Base-by-base conservation (phyloP, 768 basidiomycete species). In the Chlorophyllum brunneum region DNA sequence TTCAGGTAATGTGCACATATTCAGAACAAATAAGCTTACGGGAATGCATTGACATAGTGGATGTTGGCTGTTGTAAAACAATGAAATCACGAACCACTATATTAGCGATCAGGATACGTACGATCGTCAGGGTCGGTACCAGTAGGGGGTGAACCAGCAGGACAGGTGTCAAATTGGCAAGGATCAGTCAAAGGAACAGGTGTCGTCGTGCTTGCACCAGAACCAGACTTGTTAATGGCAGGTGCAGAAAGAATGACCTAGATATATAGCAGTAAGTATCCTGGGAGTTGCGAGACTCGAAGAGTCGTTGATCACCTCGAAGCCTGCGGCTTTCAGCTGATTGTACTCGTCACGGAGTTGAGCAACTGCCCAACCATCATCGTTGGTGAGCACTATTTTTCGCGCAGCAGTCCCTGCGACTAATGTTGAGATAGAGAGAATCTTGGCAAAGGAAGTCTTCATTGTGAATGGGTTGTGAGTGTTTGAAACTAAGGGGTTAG, bases 221-320 rank as follows among this genome's bases (percentile, higher is more conserved):
- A 71, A 4, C 76, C 77, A 9, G 74, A 76, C 49, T 67, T 55
- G 58, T 76, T 68, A 20, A 65, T 59, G 5, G 77, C 71, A 1
- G 77, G 75, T 5, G 69, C 67, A 22, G 75, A 76, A 3, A 78
- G 62, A 16, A 78, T 60, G 29, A 74, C 71, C 74, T 77, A 39
- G 6, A 29, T 11, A 13, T 10, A 2, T 20, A 26, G 4, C 29
- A 31, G 11, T 43, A 20, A 38, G 5, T 10, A 20, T 20, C 11
- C 23, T 27, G 16, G 5, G 9, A 13, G 15, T 16, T 2, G 33
- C 24, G 22, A 3, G 23, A 41, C 5, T 20, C 20, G 31, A 13
- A 30, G 8, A n/a, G n/a, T n/a, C n/a, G n/a, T n/a, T 15, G 63
- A 65, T 38, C 39, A 74, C 73, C 38, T 71, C 51, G 54, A 66